A percentile compares a stretch with the other conserved stretches of the same genome.
Conservation (phyloP, 345 rosid genomes). For the Citrus hindsii region DNA sequence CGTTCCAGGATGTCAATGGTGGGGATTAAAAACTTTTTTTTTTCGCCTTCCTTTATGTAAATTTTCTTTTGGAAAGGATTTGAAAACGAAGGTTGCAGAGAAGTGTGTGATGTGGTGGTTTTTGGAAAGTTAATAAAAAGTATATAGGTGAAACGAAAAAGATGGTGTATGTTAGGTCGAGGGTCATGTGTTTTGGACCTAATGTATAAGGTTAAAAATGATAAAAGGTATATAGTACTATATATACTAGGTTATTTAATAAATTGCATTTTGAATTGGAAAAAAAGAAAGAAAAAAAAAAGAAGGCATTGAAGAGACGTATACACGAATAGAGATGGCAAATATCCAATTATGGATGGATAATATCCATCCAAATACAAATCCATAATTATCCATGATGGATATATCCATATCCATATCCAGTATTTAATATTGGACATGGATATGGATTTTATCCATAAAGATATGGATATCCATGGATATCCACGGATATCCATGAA, state of each 20-base stretch:
- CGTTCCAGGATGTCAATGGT: background rate
- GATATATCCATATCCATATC: too few species aligned
- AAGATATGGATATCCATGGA: too few species aligned
- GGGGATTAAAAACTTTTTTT: background rate
- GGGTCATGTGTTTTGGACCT: conserved; percentile 21
- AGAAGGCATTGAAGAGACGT: background rate
- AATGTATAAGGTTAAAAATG: background rate
- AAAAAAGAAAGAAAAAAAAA: too few species aligned
- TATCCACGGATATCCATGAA: too few species aligned
- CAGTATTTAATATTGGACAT: too few species aligned
- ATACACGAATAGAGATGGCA: background rate
- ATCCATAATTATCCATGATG: too few species aligned
- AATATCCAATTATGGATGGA: too few species aligned
- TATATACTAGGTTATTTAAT: background rate
- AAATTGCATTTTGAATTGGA: background rate
- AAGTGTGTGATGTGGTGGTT: background rate
- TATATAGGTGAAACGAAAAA: conserved; percentile 4
- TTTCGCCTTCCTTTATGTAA: too few species aligned
- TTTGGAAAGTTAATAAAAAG: background rate
- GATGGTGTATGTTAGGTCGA: conserved; percentile 25
- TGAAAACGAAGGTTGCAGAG: conserved; percentile 15
- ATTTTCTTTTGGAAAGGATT: background rate
- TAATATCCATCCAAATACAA: too few species aligned
- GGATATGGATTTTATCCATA: too few species aligned
- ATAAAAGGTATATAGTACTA: background rate